Percentiles rank a stretch among this genome's conserved stretches.
These are phyloP conservation scores for Trichosporon ovoides DNA, from an alignment of 1,284 basidiomycete genomes.

Conservation along the genomic window DNA sequence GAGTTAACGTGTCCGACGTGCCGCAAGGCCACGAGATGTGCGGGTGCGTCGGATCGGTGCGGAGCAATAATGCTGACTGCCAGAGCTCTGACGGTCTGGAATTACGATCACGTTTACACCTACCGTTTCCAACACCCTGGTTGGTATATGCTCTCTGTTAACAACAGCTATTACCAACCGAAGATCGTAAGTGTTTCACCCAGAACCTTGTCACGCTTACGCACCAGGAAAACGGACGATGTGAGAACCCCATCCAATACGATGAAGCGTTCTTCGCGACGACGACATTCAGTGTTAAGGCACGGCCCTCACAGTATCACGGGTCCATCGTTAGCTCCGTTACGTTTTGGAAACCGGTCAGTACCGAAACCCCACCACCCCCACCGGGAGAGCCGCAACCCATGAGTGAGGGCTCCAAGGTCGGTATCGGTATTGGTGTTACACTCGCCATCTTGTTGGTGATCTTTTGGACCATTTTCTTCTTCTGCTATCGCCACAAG, in stretches of 20 bases:
- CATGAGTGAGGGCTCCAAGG: conserved; percentile 17
- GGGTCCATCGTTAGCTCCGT: conserved; percentile 17
- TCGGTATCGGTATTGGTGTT: conserved; percentile 34
- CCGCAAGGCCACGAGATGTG: conserved; percentile 30
- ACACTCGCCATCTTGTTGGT: conserved; percentile 30
- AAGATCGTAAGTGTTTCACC: conserved; percentile 1
- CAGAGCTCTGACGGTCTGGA: conserved; percentile 7
- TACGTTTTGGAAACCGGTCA: conserved; percentile 35
- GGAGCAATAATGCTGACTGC: background rate
- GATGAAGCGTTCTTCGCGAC: conserved; percentile 43
- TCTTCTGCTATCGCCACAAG: conserved; percentile 1
- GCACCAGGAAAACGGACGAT: conserved; percentile 29
- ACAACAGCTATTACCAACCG: conserved; percentile 35
- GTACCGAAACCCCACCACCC: conserved; percentile 23
- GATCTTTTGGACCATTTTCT: conserved; percentile 19
- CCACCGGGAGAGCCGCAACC: conserved; percentile 28
- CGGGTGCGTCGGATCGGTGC: conserved; percentile 29
- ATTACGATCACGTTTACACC: conserved; percentile 30
- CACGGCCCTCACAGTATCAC: conserved; percentile 11
- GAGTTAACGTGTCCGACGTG: conserved; percentile 20
- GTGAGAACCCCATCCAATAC: conserved; percentile 27
- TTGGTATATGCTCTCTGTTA: conserved; percentile 46
- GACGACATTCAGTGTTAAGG: conserved; percentile 10
- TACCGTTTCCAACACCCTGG: conserved; percentile 38
- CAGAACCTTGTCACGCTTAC: background rate